phyloP scores from a whole-genome alignment of 805 yeast species.

The Maudiozyma saulgeensis region DNA sequence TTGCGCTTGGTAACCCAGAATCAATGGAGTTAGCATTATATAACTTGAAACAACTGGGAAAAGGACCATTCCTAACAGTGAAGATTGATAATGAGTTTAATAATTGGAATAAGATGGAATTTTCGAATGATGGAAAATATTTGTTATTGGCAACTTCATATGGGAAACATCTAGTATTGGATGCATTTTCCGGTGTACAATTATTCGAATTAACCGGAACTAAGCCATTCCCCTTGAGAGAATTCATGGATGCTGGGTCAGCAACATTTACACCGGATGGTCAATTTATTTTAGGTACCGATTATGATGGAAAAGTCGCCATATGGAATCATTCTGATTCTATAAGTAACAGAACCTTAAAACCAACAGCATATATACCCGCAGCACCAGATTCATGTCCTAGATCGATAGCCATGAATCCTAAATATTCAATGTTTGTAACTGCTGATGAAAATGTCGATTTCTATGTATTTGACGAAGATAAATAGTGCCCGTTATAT shows the following conservation, averaged over 20 bases:
- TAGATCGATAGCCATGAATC: constrained; percentile 34
- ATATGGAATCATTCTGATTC: constrained; percentile 41
- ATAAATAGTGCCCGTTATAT: neutral
- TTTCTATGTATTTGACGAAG: constrained; percentile 25
- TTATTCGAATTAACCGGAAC: constrained; percentile 41
- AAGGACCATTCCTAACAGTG: constrained; percentile 44
- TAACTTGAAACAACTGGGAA: constrained; percentile 48
- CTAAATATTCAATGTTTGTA: constrained; percentile 32
- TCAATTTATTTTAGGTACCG: constrained; percentile 48
- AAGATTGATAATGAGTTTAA: constrained; percentile 28
- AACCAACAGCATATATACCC: constrained; percentile 20
- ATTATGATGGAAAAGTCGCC: constrained; percentile 42
- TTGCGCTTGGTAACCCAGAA: constrained; percentile 52
- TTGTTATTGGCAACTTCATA: constrained; percentile 50
- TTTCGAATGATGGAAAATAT: constrained; percentile 66
- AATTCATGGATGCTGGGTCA: constrained; percentile 44
- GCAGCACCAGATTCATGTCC: constrained; percentile 31
- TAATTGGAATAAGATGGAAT: constrained; percentile 60
- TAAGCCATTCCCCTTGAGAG: constrained; percentile 35
- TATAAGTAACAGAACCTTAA: constrained; percentile 20
- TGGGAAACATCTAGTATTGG: constrained; percentile 51
- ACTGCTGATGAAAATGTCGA: constrained; percentile 32
- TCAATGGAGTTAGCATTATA: constrained; percentile 46
- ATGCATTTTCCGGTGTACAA: constrained; percentile 56
- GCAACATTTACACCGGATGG: constrained; percentile 63